Evolutionary conservation across 192 early-diverging fungal species (phyloP), one percentile per base, ranked within the genome.

Genomic region (Podila minutissima): DNA sequence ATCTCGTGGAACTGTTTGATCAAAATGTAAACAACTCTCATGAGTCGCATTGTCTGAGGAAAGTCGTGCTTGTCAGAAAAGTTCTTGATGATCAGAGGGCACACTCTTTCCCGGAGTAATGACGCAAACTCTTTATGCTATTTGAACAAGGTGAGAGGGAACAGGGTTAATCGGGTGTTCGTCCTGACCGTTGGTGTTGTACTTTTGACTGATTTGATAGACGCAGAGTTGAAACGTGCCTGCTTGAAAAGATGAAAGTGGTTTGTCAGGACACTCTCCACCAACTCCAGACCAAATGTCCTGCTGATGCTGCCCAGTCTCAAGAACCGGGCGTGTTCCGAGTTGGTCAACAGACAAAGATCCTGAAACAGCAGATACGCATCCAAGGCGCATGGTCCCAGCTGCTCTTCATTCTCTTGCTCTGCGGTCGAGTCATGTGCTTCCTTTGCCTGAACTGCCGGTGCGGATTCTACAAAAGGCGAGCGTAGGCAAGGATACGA

Each of bases 41-140:
- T 94, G 29, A 96, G 78, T 6, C 96, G 92, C 87, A 98, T 93
- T 1, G 89, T 90, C 71, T 93, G 83, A 4, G 92, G 87, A 74
- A 97, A 99, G 26, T 96, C 92, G 26, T 83, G 82, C 55, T 95
- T 93, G n/a, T 96, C 95, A 6, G 96, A 96, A 73, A 98, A 97
- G n/a, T 87, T 91, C 78, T 94, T 93, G 73, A 98, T 96, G 33
- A 98, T 86, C 46, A 96, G 76, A 9, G 98, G 97, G 62, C 96
- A 97, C 31, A 97, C 88, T 4, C 92, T 88, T 70, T 97, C 95
- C 51, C 93, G 87, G 62, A 99, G 72, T 5, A 95, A 67, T 5
- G 83, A 78, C 24, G 85, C 70, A 82, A 98, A 90, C 35, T 93
- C 91, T 26, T 87, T 72, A 82, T 97, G 94, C 91, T 93, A 62